Base-by-base conservation (phyloP, 2,329 filamentous ascomycete genomes). In the Colletotrichum tabaci region DNA sequence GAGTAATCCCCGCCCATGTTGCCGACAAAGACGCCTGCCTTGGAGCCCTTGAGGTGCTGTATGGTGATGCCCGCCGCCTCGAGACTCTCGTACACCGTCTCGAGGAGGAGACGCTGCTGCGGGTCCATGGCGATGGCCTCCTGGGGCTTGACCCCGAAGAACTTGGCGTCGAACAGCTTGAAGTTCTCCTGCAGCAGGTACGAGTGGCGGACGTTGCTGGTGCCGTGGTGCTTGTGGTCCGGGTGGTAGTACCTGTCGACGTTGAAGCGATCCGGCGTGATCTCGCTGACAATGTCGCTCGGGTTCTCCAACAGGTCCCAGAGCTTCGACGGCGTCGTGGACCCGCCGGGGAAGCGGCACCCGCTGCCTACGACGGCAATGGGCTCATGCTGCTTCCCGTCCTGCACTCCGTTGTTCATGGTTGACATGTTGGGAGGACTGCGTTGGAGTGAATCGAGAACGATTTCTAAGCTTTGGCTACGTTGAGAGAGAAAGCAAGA, bases 61-160 rank as follows among this genome's bases (percentile, higher is more conserved):
- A 74, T 62, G 4, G 66, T n/a, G 0, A 62, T 12, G 2, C 77
- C 77, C 2, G 68, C 71, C 0, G 65, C 55, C 15, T 79, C 77
- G 13, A 79, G n/a, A 3, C 76, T 75, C 61, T 84, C 82, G 66
- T 81, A 82, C 4, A 81, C 77, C 1, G 76, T 76, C 60, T 83
- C 80, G 3, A 82, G 74, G 1, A 79, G 63, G 2, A 78, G 46
- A 0, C 80, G 77, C 35, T 80, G 80, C 67, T 81, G 79, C 2
- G 80, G 80, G 64, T 82, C 80, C 61, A 81, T 77, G 4, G 76
- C 72, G 4, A 73, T 68, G 8, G 77, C 78, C 69, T 81, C 80
- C 2, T 26, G 61, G 2, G 75, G 66, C 10, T 58, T 75, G 50
- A 79, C 76, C 30, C 65, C 61, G 67, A 81, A 82, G 70, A 80